Conservation (phyloP, 1,284 basidiomycete genomes). For the Fomitopsis pinicola region DNA sequence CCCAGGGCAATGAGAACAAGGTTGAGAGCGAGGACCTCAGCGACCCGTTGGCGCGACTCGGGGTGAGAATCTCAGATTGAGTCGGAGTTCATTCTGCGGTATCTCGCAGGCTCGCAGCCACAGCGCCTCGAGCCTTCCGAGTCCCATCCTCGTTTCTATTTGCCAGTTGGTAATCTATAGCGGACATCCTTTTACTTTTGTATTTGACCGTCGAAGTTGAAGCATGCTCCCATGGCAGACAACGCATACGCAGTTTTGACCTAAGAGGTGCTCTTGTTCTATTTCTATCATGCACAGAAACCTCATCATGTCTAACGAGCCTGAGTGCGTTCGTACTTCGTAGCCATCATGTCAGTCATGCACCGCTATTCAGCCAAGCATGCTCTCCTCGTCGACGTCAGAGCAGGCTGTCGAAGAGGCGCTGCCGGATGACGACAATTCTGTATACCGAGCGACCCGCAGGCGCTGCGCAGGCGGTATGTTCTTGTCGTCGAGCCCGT, state of each 20-base stretch:
- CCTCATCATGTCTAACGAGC: not conserved
- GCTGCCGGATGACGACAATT: conserved; percentile 49
- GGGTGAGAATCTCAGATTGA: not conserved
- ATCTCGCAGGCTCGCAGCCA: not conserved
- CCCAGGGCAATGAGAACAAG: not conserved
- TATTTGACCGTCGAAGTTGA: no score
- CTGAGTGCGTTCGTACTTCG: not conserved
- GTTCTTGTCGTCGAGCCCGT: conserved; percentile 58
- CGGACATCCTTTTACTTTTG: no score
- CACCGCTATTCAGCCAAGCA: conserved; percentile 25
- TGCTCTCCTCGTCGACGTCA: conserved; percentile 30
- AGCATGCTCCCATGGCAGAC: no score
- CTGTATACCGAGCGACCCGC: conserved; percentile 62
- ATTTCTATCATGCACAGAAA: no score
- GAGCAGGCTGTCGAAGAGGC: conserved; percentile 31
- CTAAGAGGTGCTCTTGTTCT: no score
- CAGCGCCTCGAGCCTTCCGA: no score
- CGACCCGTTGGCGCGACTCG: not conserved
- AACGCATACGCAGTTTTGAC: no score
- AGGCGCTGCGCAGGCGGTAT: conserved; percentile 68
- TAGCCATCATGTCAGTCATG: not conserved
- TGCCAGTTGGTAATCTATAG: no score
- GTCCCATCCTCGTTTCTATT: no score
- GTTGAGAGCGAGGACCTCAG: not conserved
- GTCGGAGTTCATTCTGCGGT: not conserved